Percentiles rank a stretch among this genome's conserved stretches.
These are phyloP conservation scores for Rhazya stricta DNA, from an alignment of 257 asterid species.

Conservation along the genomic window DNA sequence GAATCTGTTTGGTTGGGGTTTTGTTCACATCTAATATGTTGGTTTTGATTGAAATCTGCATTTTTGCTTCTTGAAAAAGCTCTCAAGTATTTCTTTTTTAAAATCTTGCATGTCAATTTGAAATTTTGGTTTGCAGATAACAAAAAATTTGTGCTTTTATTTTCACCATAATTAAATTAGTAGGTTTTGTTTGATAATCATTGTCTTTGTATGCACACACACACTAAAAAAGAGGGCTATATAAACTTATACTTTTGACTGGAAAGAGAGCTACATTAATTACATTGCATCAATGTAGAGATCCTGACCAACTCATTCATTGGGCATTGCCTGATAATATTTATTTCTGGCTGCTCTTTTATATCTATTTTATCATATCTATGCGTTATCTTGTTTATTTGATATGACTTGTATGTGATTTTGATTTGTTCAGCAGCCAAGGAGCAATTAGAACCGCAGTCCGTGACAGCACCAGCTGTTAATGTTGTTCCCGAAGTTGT, in stretches of 20 bases:
- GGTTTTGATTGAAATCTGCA: no score
- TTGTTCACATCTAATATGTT: background rate
- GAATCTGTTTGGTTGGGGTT: background rate
- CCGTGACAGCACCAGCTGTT: conserved; percentile 29
- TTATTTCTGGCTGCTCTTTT: background rate
- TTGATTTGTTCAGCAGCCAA: conserved; percentile 25
- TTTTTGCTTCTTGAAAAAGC: background rate
- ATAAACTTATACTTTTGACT: background rate
- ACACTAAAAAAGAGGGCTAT: no score
- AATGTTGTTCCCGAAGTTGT: conserved; percentile 28
- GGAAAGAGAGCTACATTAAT: background rate
- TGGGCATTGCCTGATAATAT: background rate
- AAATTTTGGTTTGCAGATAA: no score
- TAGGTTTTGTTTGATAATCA: no score
- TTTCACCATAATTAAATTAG: background rate
- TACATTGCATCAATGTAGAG: background rate
- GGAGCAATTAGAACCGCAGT: conserved; percentile 36
- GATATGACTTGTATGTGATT: background rate
- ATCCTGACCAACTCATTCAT: background rate
- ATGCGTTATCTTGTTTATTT: background rate
- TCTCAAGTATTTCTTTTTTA: no score
- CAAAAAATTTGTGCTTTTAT: background rate
- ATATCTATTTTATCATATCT: background rate
- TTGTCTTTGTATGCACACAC: no score
- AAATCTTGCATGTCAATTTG: background rate